Base-by-base conservation (phyloP, 2,329 filamentous ascomycete species). In the Cladosporium sp. region DNA sequence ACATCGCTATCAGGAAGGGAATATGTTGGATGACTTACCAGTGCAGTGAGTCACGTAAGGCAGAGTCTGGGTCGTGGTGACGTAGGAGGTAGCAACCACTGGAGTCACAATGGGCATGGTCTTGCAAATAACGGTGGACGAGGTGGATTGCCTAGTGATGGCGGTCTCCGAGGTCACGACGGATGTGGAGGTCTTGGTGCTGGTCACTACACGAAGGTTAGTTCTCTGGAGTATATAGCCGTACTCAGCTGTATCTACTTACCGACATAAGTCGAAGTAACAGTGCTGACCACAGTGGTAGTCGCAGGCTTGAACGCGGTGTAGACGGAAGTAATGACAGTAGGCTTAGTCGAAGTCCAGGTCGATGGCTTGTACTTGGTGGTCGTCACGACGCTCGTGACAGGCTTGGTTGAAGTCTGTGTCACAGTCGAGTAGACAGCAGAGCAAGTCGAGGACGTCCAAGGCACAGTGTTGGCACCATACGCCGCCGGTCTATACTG, bases 361-460 rank as follows among this genome's bases (percentile, higher is more conserved):
- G 54, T 56, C 3, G 54, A 56, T 7, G 54, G 54, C 34, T 56
- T 56, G 30, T 39, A 56, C 5, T 43, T 56, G 2, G 54, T 56
- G 19, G 54, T 56, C 19, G 42, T 38, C 20, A 56, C 54, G n/a
- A 49, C 36, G 42, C 30, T 56, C 34, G 22, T 39, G 9, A 56
- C 42, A n/a, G 54, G 54, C 54, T 39, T 49, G 20, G 15, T 30
- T 2, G 42, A 49, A 20, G 54, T 56, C 11, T 56, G 42, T 15
- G 36, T 56, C 4, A 56, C 2, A 8, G 54, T 56, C 14, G 30
- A 43, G 54, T 56, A 56, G 42, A 56, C 54, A 6, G 54, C 54
- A 30, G 54, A 56, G 42, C 54, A 56, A 4, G 54, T 56, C 19
- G 54, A 56, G 17, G 54, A 56, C 5, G 54, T 56, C 54, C 54